These are phyloP conservation scores for Globisporangium okanoganense DNA, from an alignment of 352 stramenopile genomes.

Conservation along the genomic window DNA sequence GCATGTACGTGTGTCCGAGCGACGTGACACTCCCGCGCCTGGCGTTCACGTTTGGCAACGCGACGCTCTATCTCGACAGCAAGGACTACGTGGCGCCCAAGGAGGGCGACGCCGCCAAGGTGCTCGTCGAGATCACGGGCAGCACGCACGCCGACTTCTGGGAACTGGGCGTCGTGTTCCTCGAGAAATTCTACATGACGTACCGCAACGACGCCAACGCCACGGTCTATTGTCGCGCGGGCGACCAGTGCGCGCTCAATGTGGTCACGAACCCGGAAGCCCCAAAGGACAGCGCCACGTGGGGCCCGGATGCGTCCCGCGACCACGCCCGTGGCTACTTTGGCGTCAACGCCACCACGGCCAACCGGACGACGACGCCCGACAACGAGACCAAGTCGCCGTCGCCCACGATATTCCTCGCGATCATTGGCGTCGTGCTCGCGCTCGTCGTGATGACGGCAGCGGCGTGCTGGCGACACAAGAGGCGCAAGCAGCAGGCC, in stretches of 20 bases:
- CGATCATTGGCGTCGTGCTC: background rate
- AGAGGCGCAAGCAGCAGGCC: background rate
- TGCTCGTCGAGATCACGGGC: background rate
- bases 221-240: background rate
- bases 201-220: background rate
- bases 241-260: background rate
- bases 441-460: background rate
- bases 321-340: background rate
- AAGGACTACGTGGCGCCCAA: background rate
- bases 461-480: background rate
- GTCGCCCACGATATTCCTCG: background rate
- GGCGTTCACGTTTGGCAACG: slow-evolving; percentile 5
- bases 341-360: background rate
- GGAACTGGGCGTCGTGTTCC: background rate
- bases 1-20: background rate
- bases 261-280: background rate
- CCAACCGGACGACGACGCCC: background rate
- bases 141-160: background rate
- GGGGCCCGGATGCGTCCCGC: background rate
- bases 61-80: slow-evolving; percentile 2
- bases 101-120: background rate
- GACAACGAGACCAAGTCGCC: background rate
- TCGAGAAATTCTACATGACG: background rate
- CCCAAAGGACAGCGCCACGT: background rate
- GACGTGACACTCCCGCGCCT: background rate